phyloP scores from a whole-genome alignment of 805 yeast species.

The Wickerhamomyces silvicola region DNA sequence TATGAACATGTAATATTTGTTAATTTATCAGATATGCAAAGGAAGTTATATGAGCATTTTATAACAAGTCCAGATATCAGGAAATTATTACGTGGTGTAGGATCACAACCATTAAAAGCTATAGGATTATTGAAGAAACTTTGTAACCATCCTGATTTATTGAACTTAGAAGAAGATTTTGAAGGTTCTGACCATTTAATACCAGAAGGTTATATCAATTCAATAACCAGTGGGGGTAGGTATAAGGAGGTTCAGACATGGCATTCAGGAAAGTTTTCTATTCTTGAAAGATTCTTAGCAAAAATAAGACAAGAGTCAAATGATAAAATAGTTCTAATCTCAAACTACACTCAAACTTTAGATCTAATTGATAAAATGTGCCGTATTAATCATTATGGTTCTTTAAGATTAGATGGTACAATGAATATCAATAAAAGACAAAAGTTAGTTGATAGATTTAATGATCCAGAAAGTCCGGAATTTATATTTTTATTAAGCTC shows the following conservation, averaged over 20 bases:
- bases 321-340: conserved; percentile 91
- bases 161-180: conserved; percentile 72
- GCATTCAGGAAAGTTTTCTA: conserved; percentile 81
- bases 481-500: conserved; percentile 86
- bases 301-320: conserved; percentile 75
- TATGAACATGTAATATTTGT: conserved; percentile 97
- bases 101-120: conserved; percentile 83
- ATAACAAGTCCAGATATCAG: conserved; percentile 74
- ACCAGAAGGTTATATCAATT: conserved; percentile 67
- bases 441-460: conserved; percentile 83
- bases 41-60: conserved; percentile 61
- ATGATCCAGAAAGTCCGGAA: conserved; percentile 83
- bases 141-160: conserved; percentile 89
- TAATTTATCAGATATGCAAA: conserved; percentile 72
- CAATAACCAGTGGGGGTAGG: conserved; percentile 42
- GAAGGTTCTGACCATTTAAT: conserved; percentile 57
- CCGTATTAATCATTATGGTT: conserved; percentile 65
- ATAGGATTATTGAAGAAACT: conserved; percentile 84
- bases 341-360: conserved; percentile 91
- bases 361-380: conserved; percentile 89
- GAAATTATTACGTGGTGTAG: conserved; percentile 55
- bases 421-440: conserved; percentile 90
- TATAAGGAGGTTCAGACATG: conserved; percentile 69
- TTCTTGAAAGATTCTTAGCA: conserved; percentile 76
- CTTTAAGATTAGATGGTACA: conserved; percentile 84